These are phyloP conservation scores for Priceomyces castillae DNA, from an alignment of 805 yeast genomes.

Conservation along the genomic window DNA sequence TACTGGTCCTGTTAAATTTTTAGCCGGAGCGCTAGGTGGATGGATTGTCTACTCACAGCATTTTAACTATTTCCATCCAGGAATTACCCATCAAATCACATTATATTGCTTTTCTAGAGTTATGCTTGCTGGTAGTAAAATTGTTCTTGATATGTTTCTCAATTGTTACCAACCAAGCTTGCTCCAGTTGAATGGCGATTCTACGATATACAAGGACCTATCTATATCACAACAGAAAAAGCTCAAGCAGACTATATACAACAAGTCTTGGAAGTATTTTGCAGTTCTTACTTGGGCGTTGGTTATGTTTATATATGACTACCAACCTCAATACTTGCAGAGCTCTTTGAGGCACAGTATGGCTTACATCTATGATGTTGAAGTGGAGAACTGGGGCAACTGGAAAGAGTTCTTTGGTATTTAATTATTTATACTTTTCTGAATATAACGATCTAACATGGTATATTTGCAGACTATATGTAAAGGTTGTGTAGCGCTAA, in stretches of 20 bases:
- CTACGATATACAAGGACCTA: constrained; percentile 25
- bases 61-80: constrained; percentile 43
- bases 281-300: constrained; percentile 70
- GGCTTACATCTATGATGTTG: constrained; percentile 68
- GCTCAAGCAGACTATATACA: constrained; percentile 26
- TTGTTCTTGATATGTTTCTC: constrained; percentile 40
- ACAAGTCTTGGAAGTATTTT: constrained; percentile 53
- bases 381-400: constrained; percentile 48
- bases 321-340: constrained; percentile 61
- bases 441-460: neutral
- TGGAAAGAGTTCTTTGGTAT: constrained; percentile 45
- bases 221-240: constrained; percentile 31
- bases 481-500: neutral
- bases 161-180: constrained; percentile 32
- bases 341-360: constrained; percentile 62
- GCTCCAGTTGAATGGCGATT: constrained; percentile 14
- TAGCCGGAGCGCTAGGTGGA: constrained; percentile 40
- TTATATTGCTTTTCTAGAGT: constrained; percentile 72
- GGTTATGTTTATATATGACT: constrained; percentile 67
- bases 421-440: constrained; percentile 5
- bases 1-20: constrained; percentile 26
- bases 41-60: constrained; percentile 46
- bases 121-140: constrained; percentile 57
- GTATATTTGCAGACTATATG: neutral
- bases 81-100: constrained; percentile 70